These are phyloP conservation scores for Clitocybe nebularis DNA, from an alignment of 1,284 basidiomycete species.

Conservation along the genomic window DNA sequence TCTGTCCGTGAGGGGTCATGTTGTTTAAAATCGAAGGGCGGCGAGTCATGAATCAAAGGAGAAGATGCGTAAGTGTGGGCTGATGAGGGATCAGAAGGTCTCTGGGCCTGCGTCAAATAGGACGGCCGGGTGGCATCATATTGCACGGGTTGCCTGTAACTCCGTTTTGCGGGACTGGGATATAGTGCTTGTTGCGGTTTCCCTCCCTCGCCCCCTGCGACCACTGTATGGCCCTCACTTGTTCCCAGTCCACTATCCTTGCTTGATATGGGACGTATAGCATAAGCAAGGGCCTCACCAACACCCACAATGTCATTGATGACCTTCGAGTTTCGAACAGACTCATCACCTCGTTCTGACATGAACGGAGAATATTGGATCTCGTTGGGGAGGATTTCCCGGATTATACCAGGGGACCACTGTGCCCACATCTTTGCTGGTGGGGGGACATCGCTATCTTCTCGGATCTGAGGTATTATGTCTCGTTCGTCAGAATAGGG, in stretches of 20 bases:
- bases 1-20: conserved; percentile 1
- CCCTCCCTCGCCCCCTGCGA: background rate
- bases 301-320: conserved; percentile 36
- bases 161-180: conserved; percentile 17
- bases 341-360: conserved; percentile 19
- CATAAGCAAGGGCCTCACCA: conserved; percentile 45
- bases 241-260: conserved; percentile 47
- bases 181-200: conserved; percentile 2
- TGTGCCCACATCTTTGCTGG: conserved; percentile 52
- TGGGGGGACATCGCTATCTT: conserved; percentile 36
- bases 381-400: conserved; percentile 48
- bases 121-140: conserved; percentile 32
- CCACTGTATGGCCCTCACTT: conserved; percentile 30
- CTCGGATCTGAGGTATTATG: conserved; percentile 20
- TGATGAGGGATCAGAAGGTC: conserved; percentile 12
- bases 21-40: conserved; percentile 2
- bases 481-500: conserved; percentile 21
- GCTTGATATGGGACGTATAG: conserved; percentile 27
- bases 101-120: conserved; percentile 12
- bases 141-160: conserved; percentile 29
- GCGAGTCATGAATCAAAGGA: conserved; percentile 7
- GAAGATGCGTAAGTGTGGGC: conserved; percentile 19
- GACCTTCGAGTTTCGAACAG: conserved; percentile 27
- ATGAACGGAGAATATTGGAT: conserved; percentile 52
- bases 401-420: conserved; percentile 42